phyloP scores from a whole-genome alignment of 805 yeast species.

The Cyberlindnera galapagoensis region DNA sequence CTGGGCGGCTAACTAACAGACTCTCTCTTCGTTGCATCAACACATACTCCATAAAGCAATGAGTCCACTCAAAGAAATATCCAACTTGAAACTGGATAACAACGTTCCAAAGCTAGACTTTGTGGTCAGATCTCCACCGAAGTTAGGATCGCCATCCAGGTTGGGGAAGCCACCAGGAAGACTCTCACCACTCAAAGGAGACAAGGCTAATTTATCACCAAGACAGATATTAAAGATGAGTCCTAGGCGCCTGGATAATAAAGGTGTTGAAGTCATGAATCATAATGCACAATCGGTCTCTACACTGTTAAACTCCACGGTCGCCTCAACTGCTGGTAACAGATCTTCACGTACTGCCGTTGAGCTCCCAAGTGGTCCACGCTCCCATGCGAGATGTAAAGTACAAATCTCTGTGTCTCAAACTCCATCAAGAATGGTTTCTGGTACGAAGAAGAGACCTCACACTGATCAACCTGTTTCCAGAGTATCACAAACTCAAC shows the following conservation, averaged over 20 bases:
- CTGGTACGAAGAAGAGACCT: constrained; percentile 24
- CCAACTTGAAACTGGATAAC: constrained; percentile 6
- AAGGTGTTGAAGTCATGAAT: too few species aligned
- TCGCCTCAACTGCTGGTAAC: too few species aligned
- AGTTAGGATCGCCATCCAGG: constrained; percentile 3
- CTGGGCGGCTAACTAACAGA: too few species aligned
- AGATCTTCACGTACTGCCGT: too few species aligned
- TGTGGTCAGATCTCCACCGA: constrained; percentile 14
- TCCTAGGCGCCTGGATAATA: constrained; percentile 26
- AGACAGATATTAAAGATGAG: constrained; percentile 21
- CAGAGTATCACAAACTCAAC: constrained; percentile 9
- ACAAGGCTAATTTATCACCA: constrained; percentile 9
- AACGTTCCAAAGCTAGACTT: constrained; percentile 12
- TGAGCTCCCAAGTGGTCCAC: too few species aligned
- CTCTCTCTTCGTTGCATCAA: too few species aligned
- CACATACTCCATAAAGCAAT: too few species aligned
- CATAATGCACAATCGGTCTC: too few species aligned
- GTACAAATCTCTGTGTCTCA: too few species aligned
- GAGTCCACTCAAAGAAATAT: constrained; percentile 9
- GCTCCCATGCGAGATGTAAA: too few species aligned
- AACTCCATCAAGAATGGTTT: constrained; percentile 25
- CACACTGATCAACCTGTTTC: constrained; percentile 23
- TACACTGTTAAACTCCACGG: too few species aligned
- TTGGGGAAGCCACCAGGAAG: constrained; percentile 18
- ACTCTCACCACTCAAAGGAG: constrained; percentile 22